Base-by-base conservation (phyloP, 805 yeast species). In the Starmerella tilneyi region DNA sequence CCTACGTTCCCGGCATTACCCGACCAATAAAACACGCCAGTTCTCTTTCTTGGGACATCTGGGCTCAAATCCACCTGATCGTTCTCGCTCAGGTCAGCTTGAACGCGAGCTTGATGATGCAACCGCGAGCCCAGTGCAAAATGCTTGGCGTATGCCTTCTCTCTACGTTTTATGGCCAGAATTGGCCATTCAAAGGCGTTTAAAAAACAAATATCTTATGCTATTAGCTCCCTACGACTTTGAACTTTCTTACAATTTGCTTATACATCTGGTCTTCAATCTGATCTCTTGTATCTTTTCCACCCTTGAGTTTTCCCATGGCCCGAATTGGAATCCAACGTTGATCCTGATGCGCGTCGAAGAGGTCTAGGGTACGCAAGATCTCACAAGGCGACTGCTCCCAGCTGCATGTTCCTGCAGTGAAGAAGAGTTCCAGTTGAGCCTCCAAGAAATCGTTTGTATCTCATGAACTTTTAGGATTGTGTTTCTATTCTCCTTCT, bases 51-150 rank as follows among this genome's bases (percentile, higher is more conserved):
- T 22, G 38, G 38, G 28, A 22, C 28, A 34, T 15, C 9, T 23
- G 5, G 27, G 28, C 5, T 5, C 21, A 9, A n/a, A 11, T 15
- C 22, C 40, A 36, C 40, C 40, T 36, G 40, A 36, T 36, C 19
- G 40, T 23, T 36, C n/a, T 7, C 24, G 21, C 15, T 24, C 24
- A 23, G 30, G 40, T 36, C 24, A 36, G 29, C 40, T 30, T 23
- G 15, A 5, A n/a, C 21, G 12, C 5, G 26, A 11, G 9, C 6
- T 21, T 21, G 5, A 6, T 8, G 28, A 5, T 11, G 20, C 11
- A 17, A 34, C 12, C 26, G 28, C 16, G 13, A 31, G 27, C 38
- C 28, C 28, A 22, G 19, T 34, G 6, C 20, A 2, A 6, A 34
- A 5, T 24, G 7, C 27, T 33, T 21, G 37, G 35, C 35, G 11